phyloP scores from a whole-genome alignment of 2,329 filamentous ascomycete genomes.

The Coniochaeta prunicola region DNA sequence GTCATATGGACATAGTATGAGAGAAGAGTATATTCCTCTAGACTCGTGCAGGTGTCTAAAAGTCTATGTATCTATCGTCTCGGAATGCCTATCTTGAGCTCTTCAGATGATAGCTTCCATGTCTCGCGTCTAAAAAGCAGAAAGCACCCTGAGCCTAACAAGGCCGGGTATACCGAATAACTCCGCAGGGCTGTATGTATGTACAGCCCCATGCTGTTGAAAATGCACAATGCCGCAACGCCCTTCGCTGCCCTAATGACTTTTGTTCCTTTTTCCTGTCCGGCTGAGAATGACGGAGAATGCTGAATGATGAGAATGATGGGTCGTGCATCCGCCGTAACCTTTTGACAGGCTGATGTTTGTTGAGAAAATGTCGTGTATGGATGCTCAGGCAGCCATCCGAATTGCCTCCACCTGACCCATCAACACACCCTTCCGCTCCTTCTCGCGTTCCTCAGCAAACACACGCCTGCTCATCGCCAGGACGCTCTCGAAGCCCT shows the following conservation, averaged over 20 bases:
- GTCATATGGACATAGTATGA: too few relatives aligned
- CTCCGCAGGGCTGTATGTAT: neutral
- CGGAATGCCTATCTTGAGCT: conserved; percentile 1
- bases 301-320: neutral
- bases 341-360: too few relatives aligned
- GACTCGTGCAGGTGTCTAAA: neutral
- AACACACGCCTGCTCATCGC: conserved; percentile 91
- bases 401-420: conserved; percentile 10
- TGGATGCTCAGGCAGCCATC: neutral
- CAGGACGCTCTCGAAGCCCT: conserved; percentile 92
- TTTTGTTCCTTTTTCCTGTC: neutral
- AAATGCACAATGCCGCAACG: conserved; percentile 3
- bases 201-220: neutral
- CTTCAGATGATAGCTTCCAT: conserved; percentile 1
- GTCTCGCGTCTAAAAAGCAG: conserved; percentile 1
- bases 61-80: conserved; percentile 1
- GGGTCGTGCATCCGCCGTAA: too few relatives aligned
- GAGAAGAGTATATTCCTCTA: conserved; percentile 1
- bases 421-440: conserved; percentile 25
- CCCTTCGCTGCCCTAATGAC: neutral
- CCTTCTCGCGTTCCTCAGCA: conserved; percentile 73
- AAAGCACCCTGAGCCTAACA: neutral
- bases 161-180: neutral
- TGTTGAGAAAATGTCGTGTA: neutral
- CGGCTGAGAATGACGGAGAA: neutral